Conservation (phyloP, 257 asterid species). For the Plantago ovata region DNA sequence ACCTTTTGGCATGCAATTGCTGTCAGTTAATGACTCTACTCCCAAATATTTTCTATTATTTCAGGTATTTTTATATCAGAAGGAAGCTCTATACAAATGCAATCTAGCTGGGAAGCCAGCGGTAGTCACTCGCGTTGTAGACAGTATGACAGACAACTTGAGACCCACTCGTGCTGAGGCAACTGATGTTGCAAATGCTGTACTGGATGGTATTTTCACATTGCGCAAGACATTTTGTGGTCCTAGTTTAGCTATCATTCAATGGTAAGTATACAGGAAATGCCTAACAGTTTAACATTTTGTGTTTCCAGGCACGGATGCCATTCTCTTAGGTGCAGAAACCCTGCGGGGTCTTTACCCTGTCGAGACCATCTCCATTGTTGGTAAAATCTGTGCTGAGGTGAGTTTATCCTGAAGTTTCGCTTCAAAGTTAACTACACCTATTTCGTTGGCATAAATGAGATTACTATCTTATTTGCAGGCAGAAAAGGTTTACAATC, state of each 20-base stretch:
- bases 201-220: conserved; percentile 66
- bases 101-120: conserved; percentile 95
- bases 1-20: conserved; percentile 1
- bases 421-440: too few species aligned
- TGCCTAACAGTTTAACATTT: not conserved
- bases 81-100: conserved; percentile 82
- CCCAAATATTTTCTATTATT: conserved; percentile 3
- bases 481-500: conserved; percentile 91
- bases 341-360: conserved; percentile 57
- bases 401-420: conserved; percentile 18
- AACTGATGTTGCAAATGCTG: conserved; percentile 96
- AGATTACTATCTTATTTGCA: conserved; percentile 26
- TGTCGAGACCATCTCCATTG: conserved; percentile 57
- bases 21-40: conserved; percentile 1
- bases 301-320: conserved; percentile 42
- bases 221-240: conserved; percentile 1
- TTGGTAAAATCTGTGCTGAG: conserved; percentile 74
- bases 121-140: conserved; percentile 91
- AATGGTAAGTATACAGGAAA: not conserved
- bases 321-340: conserved; percentile 63
- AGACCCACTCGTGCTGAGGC: conserved; percentile 99
- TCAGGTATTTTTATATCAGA: conserved; percentile 89
- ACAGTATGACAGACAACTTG: conserved; percentile 89
- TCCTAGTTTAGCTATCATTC: conserved; percentile 7
- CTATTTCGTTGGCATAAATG: too few species aligned